Conservation (phyloP, 2,329 filamentous ascomycete species). For the Phialocephala subalpina region DNA sequence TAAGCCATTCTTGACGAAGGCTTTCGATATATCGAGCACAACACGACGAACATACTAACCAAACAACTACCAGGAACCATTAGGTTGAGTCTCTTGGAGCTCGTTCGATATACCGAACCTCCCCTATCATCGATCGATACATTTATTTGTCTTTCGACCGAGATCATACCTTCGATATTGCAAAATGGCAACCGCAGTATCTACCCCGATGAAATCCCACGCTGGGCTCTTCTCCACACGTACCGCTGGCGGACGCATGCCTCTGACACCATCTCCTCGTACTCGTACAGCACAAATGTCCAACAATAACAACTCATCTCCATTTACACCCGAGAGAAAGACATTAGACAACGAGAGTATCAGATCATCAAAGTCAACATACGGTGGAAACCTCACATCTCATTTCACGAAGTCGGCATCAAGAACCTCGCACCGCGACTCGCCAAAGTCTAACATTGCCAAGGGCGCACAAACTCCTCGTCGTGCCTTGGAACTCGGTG, state of each 20-base stretch:
- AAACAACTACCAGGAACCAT: constrained; percentile 61
- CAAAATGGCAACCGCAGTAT: constrained; percentile 85
- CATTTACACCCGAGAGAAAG: constrained; percentile 76
- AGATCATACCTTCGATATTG: constrained; percentile 50
- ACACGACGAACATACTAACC: constrained; percentile 55
- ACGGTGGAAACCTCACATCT: constrained; percentile 79
- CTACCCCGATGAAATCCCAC: constrained; percentile 95
- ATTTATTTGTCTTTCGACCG: constrained; percentile 58
- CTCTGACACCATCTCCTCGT: constrained; percentile 89
- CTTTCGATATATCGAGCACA: constrained; percentile 59
- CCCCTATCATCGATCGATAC: constrained; percentile 51
- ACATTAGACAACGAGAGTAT: constrained; percentile 61
- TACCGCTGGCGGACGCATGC: constrained; percentile 93
- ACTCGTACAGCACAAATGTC: constrained; percentile 62
- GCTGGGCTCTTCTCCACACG: constrained; percentile 90
- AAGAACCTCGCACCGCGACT: constrained; percentile 78
- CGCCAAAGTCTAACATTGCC: constrained; percentile 96
- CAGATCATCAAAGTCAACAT: constrained; percentile 72
- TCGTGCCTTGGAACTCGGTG: constrained; percentile 83
- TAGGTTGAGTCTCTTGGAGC: constrained; percentile 67
- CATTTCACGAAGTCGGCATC: constrained; percentile 77
- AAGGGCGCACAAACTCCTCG: constrained; percentile 77
- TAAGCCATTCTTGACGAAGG: constrained; percentile 52
- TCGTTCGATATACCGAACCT: constrained; percentile 53
- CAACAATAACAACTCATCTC: constrained; percentile 69